Evolutionary conservation across 768 basidiomycete species (phyloP), one percentile per base, ranked within the genome.

Genomic region (Termitomyces sp.): DNA sequence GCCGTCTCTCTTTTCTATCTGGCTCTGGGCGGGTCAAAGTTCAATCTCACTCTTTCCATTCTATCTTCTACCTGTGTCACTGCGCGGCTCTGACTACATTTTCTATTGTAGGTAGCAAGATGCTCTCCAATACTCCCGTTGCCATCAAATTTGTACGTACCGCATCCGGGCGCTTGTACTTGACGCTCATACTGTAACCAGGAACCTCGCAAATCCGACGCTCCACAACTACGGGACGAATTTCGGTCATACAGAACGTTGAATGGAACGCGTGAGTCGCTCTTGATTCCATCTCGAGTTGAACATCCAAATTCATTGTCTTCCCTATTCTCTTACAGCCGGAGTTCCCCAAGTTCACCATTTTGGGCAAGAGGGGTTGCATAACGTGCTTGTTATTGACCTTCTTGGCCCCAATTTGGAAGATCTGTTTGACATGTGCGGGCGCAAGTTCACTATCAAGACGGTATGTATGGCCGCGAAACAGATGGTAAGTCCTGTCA

Each of bases 401-500:
- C 82, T 99, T 36, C 82, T 99, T 14, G 97, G 96, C n/a, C 96
- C 96, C 25, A 96, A 95, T 68, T 79, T 99, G 48, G 96, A 99
- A 76, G 96, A 99, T 72, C 82, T 99, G 38, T 98, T 99, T 71
- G 96, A 98, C 76, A 95, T 97, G 94, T 98, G 96, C 72, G 87
- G 89, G n/a, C 89, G 96, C 66, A 98, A 98, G 77, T 99, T 98
- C 77, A 86, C 86, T 56, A 88, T 96, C 74, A 99, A 99, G 84
- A 98, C 96, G 0, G 96, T 98, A 32, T 97, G 94, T 72, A 94
- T 99, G 96, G 91, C 93, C 56, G 97, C 97, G 17, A 98, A 92
- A 76, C 97, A 99, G 75, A 99, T 98, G 96, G 96, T 96, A 64
- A 74, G 87, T 20, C 11, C 12, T 36, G 14, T 10, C 7, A 37